Conservation (phyloP, 1,284 basidiomycete genomes). For the Ceratobasidium sp. region DNA sequence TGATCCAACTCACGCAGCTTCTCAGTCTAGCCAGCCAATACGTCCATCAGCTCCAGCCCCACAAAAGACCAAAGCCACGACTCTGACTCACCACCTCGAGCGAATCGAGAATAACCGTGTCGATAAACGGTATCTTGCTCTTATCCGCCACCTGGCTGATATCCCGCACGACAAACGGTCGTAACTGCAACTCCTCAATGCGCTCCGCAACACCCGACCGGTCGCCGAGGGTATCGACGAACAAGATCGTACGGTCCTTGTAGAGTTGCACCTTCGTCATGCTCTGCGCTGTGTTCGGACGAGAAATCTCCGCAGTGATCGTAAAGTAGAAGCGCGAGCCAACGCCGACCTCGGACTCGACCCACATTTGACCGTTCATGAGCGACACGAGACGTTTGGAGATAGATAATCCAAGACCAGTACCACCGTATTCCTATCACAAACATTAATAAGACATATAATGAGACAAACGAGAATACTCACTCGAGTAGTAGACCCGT, state of each 20-base stretch:
- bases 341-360: constrained; percentile 91
- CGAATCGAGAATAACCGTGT: constrained; percentile 96
- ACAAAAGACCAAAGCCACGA: not conserved
- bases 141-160: constrained; percentile 85
- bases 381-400: constrained; percentile 96
- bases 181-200: constrained; percentile 86
- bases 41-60: constrained; percentile 20
- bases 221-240: constrained; percentile 89
- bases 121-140: constrained; percentile 88
- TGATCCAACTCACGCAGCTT: constrained; percentile 93
- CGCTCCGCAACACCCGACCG: constrained; percentile 81
- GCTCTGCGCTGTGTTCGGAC: constrained; percentile 52
- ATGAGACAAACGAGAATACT: constrained; percentile 54
- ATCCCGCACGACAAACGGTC: constrained; percentile 82
- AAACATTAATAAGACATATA: constrained; percentile 35
- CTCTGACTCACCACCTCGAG: constrained; percentile 78
- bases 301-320: constrained; percentile 85
- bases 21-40: constrained; percentile 74
- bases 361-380: constrained; percentile 99
- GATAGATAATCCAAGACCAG: constrained; percentile 95
- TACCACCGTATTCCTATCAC: constrained; percentile 93
- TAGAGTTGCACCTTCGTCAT: constrained; percentile 83
- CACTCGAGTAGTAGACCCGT: constrained; percentile 91
- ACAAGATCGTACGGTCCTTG: constrained; percentile 84
- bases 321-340: constrained; percentile 99